Conservation (phyloP, 140 eudicot species). For the Cichorium intybus region DNA sequence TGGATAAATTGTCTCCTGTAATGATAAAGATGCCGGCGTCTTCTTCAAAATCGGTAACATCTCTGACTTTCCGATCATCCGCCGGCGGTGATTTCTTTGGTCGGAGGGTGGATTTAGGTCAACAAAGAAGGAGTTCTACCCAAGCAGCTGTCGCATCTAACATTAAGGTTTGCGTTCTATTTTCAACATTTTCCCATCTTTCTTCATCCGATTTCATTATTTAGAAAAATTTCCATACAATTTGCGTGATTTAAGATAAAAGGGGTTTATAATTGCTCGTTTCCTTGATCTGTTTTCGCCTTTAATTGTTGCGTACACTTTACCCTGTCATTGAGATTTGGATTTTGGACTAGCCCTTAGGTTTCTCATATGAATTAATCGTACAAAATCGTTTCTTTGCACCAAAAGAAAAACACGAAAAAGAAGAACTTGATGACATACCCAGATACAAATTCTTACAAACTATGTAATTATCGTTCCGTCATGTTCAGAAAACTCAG, state of each 20-base stretch:
- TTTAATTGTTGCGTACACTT: background rate
- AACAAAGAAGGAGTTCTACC: background rate
- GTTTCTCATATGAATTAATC: background rate
- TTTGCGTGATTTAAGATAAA: background rate
- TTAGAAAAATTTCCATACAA: background rate
- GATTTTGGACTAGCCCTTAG: background rate
- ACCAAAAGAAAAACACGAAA: background rate
- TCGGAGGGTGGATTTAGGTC: conserved; percentile 27
- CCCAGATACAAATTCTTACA: background rate
- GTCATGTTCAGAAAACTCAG: conserved; percentile 3
- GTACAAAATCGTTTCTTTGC: background rate
- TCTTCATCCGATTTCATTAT: background rate
- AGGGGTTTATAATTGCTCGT: background rate
- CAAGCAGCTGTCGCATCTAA: conserved; percentile 19
- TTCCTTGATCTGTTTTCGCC: background rate
- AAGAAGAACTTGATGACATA: conserved; percentile 12
- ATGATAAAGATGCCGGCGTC: conserved; percentile 25
- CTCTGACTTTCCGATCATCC: conserved; percentile 21
- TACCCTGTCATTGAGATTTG: background rate
- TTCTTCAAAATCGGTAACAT: conserved; percentile 9
- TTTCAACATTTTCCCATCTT: background rate
- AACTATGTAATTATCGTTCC: conserved; percentile 1
- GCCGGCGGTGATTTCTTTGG: conserved; percentile 28
- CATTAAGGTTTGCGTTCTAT: conserved; percentile 24
- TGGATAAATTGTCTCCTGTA: conserved; percentile 6